Percentiles rank a stretch among this genome's conserved stretches.
Evolutionary conservation across 805 yeast species (phyloP).

Genomic region (Nakazawaea molendinolei): DNA sequence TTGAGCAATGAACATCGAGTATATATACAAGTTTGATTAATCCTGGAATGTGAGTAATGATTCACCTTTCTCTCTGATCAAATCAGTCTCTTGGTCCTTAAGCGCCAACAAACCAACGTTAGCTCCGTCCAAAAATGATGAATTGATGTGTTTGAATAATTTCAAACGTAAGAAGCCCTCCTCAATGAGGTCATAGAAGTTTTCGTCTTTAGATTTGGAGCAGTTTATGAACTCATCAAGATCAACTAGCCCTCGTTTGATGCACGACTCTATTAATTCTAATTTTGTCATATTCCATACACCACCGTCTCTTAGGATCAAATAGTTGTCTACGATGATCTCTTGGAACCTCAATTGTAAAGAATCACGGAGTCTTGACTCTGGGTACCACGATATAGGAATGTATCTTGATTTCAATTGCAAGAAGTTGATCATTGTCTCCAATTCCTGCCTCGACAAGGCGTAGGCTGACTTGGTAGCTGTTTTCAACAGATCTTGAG

Average conservation of each 20-base stretch:
- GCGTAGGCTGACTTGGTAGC: slow-evolving; percentile 42
- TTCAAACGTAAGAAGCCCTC: slow-evolving; percentile 13
- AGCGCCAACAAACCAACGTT: slow-evolving; percentile 4
- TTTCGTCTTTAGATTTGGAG: slow-evolving; percentile 1
- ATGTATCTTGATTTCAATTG: slow-evolving; percentile 32
- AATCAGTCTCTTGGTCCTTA: no score
- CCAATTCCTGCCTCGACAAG: slow-evolving; percentile 31
- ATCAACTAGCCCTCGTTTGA: slow-evolving; percentile 50
- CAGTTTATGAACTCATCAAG: slow-evolving; percentile 14
- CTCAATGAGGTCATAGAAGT: slow-evolving; percentile 16
- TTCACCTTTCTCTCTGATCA: slow-evolving; percentile 2
- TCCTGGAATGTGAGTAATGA: slow-evolving; percentile 6
- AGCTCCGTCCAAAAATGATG: slow-evolving; percentile 9
- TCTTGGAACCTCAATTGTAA: slow-evolving; percentile 35
- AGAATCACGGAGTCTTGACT: slow-evolving; percentile 27
- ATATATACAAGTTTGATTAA: neutral
- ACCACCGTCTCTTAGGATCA: slow-evolving; percentile 33
- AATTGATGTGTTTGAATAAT: slow-evolving; percentile 14
- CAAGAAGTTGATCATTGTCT: slow-evolving; percentile 28
- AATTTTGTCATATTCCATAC: slow-evolving; percentile 38
- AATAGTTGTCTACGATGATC: slow-evolving; percentile 46
- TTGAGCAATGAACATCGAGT: neutral
- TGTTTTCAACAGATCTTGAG: no score
- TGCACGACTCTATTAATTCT: slow-evolving; percentile 48
- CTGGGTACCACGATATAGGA: slow-evolving; percentile 33